These are phyloP conservation scores for Dioscorea dumetorum DNA, from an alignment of 106 monocot species.

Conservation along the genomic window DNA sequence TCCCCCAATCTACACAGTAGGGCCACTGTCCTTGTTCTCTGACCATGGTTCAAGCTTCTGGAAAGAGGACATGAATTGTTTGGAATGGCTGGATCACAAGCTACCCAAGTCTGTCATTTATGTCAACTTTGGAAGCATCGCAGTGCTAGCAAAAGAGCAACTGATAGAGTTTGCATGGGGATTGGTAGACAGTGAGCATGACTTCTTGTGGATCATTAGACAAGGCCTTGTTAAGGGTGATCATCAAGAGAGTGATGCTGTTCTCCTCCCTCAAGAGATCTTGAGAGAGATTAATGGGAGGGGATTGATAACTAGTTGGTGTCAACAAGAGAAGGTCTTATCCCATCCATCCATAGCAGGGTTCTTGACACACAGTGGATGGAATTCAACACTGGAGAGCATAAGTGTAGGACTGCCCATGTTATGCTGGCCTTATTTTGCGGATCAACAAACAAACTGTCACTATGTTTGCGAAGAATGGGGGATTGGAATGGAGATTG, in stretches of 20 bases:
- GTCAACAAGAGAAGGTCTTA: conserved; percentile 41
- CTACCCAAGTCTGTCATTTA: conserved; percentile 17
- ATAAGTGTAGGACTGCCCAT: conserved; percentile 33
- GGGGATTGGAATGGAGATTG: conserved; percentile 53
- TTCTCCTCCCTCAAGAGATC: conserved; percentile 36
- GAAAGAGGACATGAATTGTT: conserved; percentile 27
- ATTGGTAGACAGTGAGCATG: conserved; percentile 17
- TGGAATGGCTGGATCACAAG: conserved; percentile 33
- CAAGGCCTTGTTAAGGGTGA: conserved; percentile 26
- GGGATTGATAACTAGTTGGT: conserved; percentile 34
- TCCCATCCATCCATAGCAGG: conserved; percentile 27
- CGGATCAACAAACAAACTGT: conserved; percentile 53
- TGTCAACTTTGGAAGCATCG: conserved; percentile 46
- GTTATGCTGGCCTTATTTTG: conserved; percentile 45
- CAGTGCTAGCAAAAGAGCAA: conserved; percentile 30
- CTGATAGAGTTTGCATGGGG: conserved; percentile 58
- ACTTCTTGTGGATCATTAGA: conserved; percentile 44
- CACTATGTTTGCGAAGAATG: conserved; percentile 30
- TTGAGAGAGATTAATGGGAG: conserved; percentile 12
- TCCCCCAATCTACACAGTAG: conserved; percentile 33
- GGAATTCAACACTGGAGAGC: conserved; percentile 63
- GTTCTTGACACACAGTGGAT: conserved; percentile 53
- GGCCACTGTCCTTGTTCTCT: conserved; percentile 21
- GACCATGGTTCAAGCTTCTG: conserved; percentile 33
- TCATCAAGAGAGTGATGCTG: conserved; percentile 3